Percentiles rank a stretch among this genome's conserved stretches.
Conservation (phyloP, 202 grass and related monocot genomes). For the Brachypodium distachyon region DNA sequence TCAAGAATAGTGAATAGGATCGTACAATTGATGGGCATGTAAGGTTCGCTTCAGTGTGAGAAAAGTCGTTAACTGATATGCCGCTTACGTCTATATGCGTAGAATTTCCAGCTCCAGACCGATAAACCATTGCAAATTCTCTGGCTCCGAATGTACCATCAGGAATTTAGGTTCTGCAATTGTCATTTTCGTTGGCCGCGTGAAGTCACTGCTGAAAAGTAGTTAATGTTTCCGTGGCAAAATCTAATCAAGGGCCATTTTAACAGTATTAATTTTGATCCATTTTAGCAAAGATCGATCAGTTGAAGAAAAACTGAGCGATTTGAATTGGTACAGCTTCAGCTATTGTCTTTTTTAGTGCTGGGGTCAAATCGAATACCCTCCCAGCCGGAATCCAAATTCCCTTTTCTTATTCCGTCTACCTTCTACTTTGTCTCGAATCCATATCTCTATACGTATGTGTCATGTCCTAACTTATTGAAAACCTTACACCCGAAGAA, state of each 20-base stretch:
- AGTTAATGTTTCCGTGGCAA: neutral
- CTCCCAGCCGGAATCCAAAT: neutral
- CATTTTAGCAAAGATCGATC: too few relatives aligned
- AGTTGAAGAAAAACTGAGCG: neutral
- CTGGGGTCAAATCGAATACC: neutral
- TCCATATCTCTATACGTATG: neutral
- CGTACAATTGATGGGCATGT: too few relatives aligned
- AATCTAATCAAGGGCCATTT: neutral
- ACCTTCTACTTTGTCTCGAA: conserved; percentile 1
- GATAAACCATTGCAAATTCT: too few relatives aligned
- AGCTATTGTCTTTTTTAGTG: neutral
- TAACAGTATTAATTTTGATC: neutral
- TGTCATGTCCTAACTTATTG: neutral
- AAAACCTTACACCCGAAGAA: neutral
- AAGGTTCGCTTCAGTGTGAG: too few relatives aligned
- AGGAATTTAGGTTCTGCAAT: neutral
- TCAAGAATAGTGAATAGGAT: neutral
- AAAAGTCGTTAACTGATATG: too few relatives aligned
- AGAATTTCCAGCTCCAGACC: too few relatives aligned
- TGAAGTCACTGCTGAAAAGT: neutral
- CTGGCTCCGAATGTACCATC: too few relatives aligned
- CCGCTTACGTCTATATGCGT: too few relatives aligned
- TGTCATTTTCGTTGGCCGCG: neutral
- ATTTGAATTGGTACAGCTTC: neutral
- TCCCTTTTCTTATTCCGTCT: conserved; percentile 25